phyloP scores from a whole-genome alignment of 805 yeast genomes.

The Metschnikowia gelsemii region DNA sequence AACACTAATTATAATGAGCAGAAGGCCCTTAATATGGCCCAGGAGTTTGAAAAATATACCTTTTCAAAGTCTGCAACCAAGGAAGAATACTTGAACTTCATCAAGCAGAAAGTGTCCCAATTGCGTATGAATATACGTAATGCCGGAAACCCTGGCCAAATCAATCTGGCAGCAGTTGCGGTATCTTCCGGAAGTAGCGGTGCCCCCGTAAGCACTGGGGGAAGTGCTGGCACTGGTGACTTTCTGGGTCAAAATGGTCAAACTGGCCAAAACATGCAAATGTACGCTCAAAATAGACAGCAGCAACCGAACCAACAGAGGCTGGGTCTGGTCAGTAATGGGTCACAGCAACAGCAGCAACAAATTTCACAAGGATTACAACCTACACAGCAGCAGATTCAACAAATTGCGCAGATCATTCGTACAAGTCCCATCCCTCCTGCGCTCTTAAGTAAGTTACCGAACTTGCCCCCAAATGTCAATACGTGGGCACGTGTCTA shows the following conservation, averaged over 20 bases:
- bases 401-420: conserved; percentile 43
- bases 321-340: conserved; percentile 1
- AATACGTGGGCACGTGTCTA: conserved; percentile 81
- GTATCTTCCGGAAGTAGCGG: neutral
- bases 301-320: conserved; percentile 4
- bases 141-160: conserved; percentile 20
- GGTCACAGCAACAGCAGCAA: conserved; percentile 12
- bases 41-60: conserved; percentile 68
- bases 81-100: conserved; percentile 52
- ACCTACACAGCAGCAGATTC: conserved; percentile 33
- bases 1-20: conserved; percentile 33
- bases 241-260: conserved; percentile 8
- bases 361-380: conserved; percentile 14
- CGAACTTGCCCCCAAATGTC: conserved; percentile 73
- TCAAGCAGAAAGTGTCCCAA: conserved; percentile 39
- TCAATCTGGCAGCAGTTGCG: conserved; percentile 24
- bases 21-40: conserved; percentile 51
- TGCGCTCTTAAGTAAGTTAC: conserved; percentile 61
- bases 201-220: neutral
- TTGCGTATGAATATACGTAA: conserved; percentile 23
- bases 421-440: conserved; percentile 73
- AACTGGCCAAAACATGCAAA: conserved; percentile 10
- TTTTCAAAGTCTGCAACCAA: conserved; percentile 57
- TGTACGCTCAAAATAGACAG: conserved; percentile 10
- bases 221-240: neutral